These are phyloP conservation scores for Kuraishia ogatae DNA, from an alignment of 805 yeast species.

Conservation along the genomic window DNA sequence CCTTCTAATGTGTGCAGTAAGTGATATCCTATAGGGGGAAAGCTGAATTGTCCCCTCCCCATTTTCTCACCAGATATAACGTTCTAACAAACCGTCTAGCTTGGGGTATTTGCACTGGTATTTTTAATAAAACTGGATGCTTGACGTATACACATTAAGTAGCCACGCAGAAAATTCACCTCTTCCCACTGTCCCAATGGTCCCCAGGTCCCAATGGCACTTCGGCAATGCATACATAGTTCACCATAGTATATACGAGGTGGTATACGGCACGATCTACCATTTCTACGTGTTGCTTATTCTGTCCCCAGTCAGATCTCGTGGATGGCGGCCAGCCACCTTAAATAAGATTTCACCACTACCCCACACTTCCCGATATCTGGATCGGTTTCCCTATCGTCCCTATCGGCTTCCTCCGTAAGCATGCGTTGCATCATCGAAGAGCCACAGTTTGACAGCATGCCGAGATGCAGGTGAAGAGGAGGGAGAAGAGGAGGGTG, in stretches of 20 bases:
- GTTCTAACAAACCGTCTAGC: not conserved
- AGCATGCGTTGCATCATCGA: not conserved
- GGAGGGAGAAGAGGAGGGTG: not conserved
- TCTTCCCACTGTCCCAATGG: no score
- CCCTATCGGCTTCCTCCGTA: not conserved
- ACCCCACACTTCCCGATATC: no score
- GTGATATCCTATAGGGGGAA: conserved; percentile 6
- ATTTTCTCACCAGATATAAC: not conserved
- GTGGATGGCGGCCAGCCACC: no score
- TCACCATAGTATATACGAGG: no score
- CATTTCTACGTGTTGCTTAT: no score
- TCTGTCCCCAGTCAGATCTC: no score
- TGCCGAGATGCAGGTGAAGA: not conserved
- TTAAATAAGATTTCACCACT: no score
- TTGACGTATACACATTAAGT: not conserved
- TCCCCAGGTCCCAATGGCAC: no score
- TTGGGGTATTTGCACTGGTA: not conserved
- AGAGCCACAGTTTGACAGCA: not conserved
- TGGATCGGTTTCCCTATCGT: not conserved
- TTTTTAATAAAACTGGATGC: not conserved
- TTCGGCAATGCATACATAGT: no score
- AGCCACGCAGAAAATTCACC: no score
- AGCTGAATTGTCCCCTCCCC: no score
- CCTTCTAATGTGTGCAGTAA: conserved; percentile 24
- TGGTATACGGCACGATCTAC: no score